A percentile compares a stretch with the other conserved stretches of the same genome.
Conservation (phyloP, 1,284 basidiomycete genomes). For the Spongiforma sp. region DNA sequence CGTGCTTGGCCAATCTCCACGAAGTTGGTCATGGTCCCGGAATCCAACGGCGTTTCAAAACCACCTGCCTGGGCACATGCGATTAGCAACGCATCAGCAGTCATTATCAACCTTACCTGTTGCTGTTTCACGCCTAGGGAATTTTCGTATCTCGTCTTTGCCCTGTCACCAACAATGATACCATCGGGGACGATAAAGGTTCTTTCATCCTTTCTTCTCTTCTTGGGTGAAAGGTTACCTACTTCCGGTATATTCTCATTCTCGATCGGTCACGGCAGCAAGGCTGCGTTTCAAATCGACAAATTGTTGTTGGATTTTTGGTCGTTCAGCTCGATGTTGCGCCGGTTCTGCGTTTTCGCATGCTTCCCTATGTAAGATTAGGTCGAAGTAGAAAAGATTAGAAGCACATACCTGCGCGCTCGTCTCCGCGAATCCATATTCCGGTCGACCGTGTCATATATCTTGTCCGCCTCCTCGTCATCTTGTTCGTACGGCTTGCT, state of each 20-base stretch:
- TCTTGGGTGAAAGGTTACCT: conserved; percentile 92
- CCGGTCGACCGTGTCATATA: conserved; percentile 90
- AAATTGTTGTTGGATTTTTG: conserved; percentile 94
- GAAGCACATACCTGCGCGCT: conserved; percentile 71
- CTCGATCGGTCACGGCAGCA: conserved; percentile 84
- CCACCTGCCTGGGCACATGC: conserved; percentile 53
- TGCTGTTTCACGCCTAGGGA: conserved; percentile 75
- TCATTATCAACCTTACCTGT: conserved; percentile 45
- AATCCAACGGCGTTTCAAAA: conserved; percentile 78
- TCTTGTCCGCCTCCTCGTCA: conserved; percentile 96
- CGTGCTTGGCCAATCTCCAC: conserved; percentile 98
- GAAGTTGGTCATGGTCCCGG: conserved; percentile 88
- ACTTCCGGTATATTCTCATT: conserved; percentile 98
- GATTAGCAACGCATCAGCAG: background rate
- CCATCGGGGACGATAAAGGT: conserved; percentile 93
- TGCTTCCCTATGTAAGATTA: too few relatives aligned
- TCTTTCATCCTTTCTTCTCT: conserved; percentile 85
- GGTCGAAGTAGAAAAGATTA: conserved; percentile 31
- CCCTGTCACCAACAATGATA: conserved; percentile 84
- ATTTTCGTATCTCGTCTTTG: conserved; percentile 78
- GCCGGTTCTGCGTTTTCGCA: conserved; percentile 76
- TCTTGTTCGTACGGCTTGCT: conserved; percentile 97
- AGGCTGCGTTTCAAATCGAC: conserved; percentile 94
- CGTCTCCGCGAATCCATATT: conserved; percentile 90
- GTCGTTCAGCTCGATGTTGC: conserved; percentile 77